Percentiles rank a stretch among this genome's conserved stretches.
These are phyloP conservation scores for Trichomonas tenax DNA, from an alignment of 208 protist species.

Conservation along the genomic window DNA sequence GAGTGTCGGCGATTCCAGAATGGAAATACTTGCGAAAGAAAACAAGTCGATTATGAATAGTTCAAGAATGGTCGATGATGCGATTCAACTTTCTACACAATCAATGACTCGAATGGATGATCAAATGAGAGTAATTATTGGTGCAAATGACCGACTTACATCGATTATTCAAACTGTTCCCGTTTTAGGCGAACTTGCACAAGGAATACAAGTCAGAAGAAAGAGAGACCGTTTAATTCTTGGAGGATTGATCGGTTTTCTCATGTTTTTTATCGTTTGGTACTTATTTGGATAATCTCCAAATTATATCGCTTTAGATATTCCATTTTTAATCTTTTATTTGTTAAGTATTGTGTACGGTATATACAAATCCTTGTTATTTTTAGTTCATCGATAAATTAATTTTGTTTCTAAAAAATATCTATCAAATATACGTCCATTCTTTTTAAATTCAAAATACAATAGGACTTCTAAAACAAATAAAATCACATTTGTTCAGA, in stretches of 20 bases:
- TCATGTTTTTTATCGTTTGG: slow-evolving; percentile 16
- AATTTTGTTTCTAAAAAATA: no score
- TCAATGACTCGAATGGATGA: background rate
- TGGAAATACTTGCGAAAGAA: background rate
- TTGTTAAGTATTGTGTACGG: no score
- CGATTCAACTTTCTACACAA: background rate
- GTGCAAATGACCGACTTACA: background rate
- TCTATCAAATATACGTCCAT: no score
- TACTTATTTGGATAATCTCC: background rate
- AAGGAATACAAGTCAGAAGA: background rate
- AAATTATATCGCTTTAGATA: background rate
- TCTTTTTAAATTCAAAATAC: no score
- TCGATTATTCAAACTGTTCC: background rate
- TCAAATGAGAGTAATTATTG: background rate
- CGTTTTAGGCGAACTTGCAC: background rate
- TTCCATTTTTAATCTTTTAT: background rate
- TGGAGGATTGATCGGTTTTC: background rate
- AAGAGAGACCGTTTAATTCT: background rate
- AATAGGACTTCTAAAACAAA: no score
- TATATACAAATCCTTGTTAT: no score
- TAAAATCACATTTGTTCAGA: no score
- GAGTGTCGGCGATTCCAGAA: background rate
- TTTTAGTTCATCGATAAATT: no score
- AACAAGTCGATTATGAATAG: background rate
- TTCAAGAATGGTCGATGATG: background rate